Evolutionary conservation across 129 eudicot genomes (phyloP), one percentile per base, ranked within the genome.

Genomic region (Kitagawia praeruptora): DNA sequence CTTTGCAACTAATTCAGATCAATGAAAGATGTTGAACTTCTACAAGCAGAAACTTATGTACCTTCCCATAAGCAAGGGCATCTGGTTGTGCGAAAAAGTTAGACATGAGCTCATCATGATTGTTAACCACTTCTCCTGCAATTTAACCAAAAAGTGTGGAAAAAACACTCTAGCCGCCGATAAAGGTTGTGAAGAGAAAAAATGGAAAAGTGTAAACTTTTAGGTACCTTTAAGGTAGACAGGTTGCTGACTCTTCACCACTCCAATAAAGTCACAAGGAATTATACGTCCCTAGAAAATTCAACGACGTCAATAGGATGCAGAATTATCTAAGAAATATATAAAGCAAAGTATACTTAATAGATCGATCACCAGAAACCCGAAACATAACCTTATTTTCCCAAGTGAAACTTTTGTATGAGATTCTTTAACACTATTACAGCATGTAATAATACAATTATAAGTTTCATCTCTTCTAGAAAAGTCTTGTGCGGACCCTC

Each of bases 51-150:
- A 31, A 66, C 23, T 31, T 7, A 19, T n/a, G 78, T 54, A 92
- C 99, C 96, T 95, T 95, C 81, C 99, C 99, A 87, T 95, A 95
- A 79, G 99, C 99, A 44, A 95, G 94, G 85, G 97, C 99, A 89
- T 95, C 99, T 40, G 99, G 94, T 85, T 95, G 99, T 69, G 99
- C 99, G 85, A 95, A 95, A 86, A 95, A 95, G 92, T 95, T 95
- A 18, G 99, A 95, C 99, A 95, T 95, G 75, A 95, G 97, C 85
- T 95, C 99, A 85, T 95, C 99, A 58, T 95, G 99, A 87, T 95
- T 95, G 81, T 87, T 87, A 70, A 95, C 99, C 80, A 92, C 87
- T 89, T 95, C 99, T 81, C 88, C 99, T 95, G 94, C 49, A 74
- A 81, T 81, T 15, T 80, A 77, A 71, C 76, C 64, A 38, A 21